Evolutionary conservation across 106 monocot genomes (phyloP).

Genomic region (Dioscorea dumetorum): DNA sequence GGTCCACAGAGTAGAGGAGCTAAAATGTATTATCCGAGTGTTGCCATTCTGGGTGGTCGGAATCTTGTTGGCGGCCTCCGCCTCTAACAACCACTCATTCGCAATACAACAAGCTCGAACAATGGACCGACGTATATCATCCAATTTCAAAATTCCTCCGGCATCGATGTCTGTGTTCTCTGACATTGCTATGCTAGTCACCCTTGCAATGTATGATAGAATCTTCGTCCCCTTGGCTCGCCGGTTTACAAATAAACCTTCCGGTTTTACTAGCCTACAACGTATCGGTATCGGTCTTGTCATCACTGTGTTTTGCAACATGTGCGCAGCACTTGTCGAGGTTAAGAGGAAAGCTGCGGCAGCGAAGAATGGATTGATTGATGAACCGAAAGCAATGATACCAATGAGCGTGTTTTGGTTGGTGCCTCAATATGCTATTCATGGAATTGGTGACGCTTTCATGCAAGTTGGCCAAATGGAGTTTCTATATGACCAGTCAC

Average conservation of each 20-base stretch:
- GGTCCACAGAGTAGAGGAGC: conserved; percentile 63
- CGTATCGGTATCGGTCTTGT: conserved; percentile 54
- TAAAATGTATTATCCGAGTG: conserved; percentile 58
- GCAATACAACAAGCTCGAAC: conserved; percentile 48
- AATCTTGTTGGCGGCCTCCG: conserved; percentile 27
- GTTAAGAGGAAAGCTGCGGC: conserved; percentile 23
- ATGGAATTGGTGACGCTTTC: conserved; percentile 41
- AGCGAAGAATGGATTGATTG: conserved; percentile 21
- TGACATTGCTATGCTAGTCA: conserved; percentile 27
- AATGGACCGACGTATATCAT: conserved; percentile 54
- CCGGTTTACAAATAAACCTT: conserved; percentile 30
- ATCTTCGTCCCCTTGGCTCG: conserved; percentile 44
- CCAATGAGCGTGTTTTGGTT: conserved; percentile 54
- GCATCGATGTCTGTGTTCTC: conserved; percentile 54
- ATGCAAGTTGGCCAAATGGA: conserved; percentile 52
- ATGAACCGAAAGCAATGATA: conserved; percentile 4
- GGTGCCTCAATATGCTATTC: conserved; percentile 52
- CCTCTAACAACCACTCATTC: conserved; percentile 55
- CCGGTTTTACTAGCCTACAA: conserved; percentile 47
- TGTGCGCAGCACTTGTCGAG: conserved; percentile 37
- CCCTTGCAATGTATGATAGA: conserved; percentile 43
- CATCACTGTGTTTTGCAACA: conserved; percentile 34
- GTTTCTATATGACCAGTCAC: conserved; percentile 68
- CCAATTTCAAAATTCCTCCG: conserved; percentile 41
- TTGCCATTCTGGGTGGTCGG: conserved; percentile 55